phyloP scores from a whole-genome alignment of 176 grass and related monocot genomes.

The Aegilops umbellulata region DNA sequence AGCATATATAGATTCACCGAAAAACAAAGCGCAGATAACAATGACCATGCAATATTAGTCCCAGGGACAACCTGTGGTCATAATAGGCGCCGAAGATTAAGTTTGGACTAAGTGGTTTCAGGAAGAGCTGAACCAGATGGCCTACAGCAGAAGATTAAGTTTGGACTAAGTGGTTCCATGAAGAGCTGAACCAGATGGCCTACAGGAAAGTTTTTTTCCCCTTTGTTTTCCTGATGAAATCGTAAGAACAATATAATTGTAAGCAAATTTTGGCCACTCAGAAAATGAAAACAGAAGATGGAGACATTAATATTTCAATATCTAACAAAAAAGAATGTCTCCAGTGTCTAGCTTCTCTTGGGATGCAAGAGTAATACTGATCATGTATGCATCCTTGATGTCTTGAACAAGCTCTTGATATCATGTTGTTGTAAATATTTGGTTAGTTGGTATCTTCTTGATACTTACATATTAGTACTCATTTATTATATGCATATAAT shows the following conservation, averaged over 20 bases:
- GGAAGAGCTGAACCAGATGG: not conserved
- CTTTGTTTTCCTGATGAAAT: not conserved
- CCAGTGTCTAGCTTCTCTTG: too few species aligned
- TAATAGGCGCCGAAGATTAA: not conserved
- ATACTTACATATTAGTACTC: not conserved
- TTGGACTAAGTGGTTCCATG: not conserved
- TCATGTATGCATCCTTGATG: not conserved
- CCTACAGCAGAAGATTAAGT: not conserved
- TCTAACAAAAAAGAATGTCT: too few species aligned
- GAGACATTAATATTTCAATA: not conserved
- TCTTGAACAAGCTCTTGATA: not conserved
- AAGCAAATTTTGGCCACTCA: not conserved
- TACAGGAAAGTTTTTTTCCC: too few species aligned
- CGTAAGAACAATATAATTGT: not conserved
- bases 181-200: not conserved
- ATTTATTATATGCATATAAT: not conserved
- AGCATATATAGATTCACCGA: not conserved
- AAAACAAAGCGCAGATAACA: not conserved
- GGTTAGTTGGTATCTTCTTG: not conserved
- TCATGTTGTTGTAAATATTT: not conserved
- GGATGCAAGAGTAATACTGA: too few species aligned
- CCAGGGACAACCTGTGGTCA: not conserved
- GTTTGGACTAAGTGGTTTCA: not conserved
- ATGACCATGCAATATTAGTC: not conserved
- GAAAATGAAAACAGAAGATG: not conserved